Conservation (phyloP, 1,284 basidiomycete species). For the Farysia itapuensis region DNA sequence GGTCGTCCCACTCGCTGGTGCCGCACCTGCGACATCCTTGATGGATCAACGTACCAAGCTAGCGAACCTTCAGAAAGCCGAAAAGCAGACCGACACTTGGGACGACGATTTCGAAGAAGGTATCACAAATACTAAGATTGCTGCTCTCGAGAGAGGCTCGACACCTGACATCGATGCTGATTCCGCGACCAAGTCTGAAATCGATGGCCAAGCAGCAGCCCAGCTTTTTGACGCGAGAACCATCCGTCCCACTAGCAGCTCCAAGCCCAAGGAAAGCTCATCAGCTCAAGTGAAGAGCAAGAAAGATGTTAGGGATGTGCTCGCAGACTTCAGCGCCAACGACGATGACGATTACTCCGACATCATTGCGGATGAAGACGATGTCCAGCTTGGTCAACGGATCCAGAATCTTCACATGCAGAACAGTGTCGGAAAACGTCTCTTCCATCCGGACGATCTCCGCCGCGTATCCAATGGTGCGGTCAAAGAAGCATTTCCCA, state of each 20-base stretch:
- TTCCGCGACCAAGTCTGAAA: neutral
- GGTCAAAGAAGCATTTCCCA: neutral
- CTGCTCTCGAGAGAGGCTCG: constrained; percentile 64
- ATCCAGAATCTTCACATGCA: constrained; percentile 39
- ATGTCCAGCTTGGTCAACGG: constrained; percentile 29
- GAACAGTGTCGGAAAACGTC: constrained; percentile 40
- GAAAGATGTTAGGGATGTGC: constrained; percentile 1
- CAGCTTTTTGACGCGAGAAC: constrained; percentile 62
- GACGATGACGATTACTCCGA: constrained; percentile 64
- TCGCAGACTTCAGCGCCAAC: constrained; percentile 14
- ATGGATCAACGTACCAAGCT: constrained; percentile 42
- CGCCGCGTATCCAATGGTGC: constrained; percentile 10
- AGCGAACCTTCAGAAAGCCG: constrained; percentile 64
- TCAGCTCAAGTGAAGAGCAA: constrained; percentile 13
- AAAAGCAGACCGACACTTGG: constrained; percentile 82
- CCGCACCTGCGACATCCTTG: constrained; percentile 37
- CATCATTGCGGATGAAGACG: constrained; percentile 40
- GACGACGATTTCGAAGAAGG: constrained; percentile 96
- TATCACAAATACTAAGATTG: constrained; percentile 80
- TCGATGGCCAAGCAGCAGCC: neutral
- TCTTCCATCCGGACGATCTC: constrained; percentile 49
- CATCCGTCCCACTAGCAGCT: constrained; percentile 26
- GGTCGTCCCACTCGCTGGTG: constrained; percentile 30
- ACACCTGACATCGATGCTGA: neutral
- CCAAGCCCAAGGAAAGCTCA: constrained; percentile 20